These are phyloP conservation scores for Pyricularia sp. DNA, from an alignment of 2,329 filamentous ascomycete species.

Conservation along the genomic window DNA sequence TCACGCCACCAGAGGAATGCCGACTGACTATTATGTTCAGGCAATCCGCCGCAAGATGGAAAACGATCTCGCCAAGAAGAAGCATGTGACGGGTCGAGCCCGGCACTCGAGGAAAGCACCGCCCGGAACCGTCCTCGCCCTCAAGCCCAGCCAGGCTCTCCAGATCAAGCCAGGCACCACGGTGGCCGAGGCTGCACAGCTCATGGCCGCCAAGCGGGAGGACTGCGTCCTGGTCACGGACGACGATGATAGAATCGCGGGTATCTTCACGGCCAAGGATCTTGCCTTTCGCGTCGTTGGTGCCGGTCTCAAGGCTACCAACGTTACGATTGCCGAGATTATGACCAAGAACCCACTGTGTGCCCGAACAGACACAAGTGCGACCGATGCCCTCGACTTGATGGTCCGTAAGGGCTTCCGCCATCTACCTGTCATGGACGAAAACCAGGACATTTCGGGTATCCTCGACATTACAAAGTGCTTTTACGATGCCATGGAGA, in stretches of 20 bases:
- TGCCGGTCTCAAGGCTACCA: conserved; percentile 73
- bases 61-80: conserved; percentile 96
- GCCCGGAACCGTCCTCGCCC: conserved; percentile 85
- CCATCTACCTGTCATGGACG: conserved; percentile 97
- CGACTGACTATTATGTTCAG: conserved; percentile 36
- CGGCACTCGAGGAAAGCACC: conserved; percentile 85
- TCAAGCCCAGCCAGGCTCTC: conserved; percentile 88
- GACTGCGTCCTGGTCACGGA: conserved; percentile 97
- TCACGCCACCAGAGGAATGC: conserved; percentile 7
- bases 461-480: conserved; percentile 98
- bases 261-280: conserved; percentile 98
- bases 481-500: conserved; percentile 99
- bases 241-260: conserved; percentile 92
- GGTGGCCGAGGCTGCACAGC: conserved; percentile 88
- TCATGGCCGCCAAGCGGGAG: conserved; percentile 98
- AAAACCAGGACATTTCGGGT: conserved; percentile 98
- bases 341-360: conserved; percentile 99
- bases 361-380: conserved; percentile 92
- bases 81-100: conserved; percentile 62
- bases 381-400: conserved; percentile 89
- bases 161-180: conserved; percentile 95
- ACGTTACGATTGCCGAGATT: conserved; percentile 90
- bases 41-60: conserved; percentile 96
- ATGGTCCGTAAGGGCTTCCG: conserved; percentile 99
- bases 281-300: conserved; percentile 94